Evolutionary conservation across 2,329 filamentous ascomycete genomes (phyloP).

Genomic region (Uncinocarpus reesii): DNA sequence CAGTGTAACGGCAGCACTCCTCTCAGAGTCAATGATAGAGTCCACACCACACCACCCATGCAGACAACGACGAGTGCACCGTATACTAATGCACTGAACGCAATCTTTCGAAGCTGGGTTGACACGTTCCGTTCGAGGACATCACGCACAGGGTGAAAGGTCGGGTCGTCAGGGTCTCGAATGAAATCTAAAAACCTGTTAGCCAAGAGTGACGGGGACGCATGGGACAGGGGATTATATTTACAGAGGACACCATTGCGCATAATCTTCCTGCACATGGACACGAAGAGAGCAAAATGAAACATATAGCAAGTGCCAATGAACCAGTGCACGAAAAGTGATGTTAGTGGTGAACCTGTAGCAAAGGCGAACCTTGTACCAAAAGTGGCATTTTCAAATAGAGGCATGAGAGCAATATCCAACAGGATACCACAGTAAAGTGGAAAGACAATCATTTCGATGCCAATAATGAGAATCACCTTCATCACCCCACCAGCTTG

Average conservation of each 20-base stretch:
- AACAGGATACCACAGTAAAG: conserved; percentile 89
- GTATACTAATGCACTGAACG: conserved; percentile 92
- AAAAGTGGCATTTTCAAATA: conserved; percentile 74
- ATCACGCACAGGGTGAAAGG: conserved; percentile 94
- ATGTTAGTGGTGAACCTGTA: conserved; percentile 68
- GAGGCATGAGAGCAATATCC: conserved; percentile 74
- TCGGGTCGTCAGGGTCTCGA: conserved; percentile 92
- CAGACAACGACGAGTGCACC: conserved; percentile 86
- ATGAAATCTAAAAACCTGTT: conserved; percentile 62
- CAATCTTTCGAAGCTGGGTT: conserved; percentile 89
- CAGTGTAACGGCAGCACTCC: conserved; percentile 82
- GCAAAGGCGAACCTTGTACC: conserved; percentile 70
- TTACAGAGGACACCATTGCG: conserved; percentile 82
- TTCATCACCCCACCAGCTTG: conserved; percentile 97
- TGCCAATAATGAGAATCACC: conserved; percentile 95
- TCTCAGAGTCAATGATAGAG: conserved; percentile 57
- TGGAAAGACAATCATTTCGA: conserved; percentile 96
- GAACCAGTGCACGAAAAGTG: conserved; percentile 97
- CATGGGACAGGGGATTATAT: conserved; percentile 27
- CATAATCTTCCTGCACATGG: conserved; percentile 98
- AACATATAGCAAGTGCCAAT: conserved; percentile 99
- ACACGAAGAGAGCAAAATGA: conserved; percentile 95
- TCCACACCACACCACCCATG: conserved; percentile 91
- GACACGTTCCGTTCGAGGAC: conserved; percentile 86
- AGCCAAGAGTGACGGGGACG: not conserved